Evolutionary conservation across 176 grass and related monocot genomes (phyloP).

Genomic region (Thalia dealbata): DNA sequence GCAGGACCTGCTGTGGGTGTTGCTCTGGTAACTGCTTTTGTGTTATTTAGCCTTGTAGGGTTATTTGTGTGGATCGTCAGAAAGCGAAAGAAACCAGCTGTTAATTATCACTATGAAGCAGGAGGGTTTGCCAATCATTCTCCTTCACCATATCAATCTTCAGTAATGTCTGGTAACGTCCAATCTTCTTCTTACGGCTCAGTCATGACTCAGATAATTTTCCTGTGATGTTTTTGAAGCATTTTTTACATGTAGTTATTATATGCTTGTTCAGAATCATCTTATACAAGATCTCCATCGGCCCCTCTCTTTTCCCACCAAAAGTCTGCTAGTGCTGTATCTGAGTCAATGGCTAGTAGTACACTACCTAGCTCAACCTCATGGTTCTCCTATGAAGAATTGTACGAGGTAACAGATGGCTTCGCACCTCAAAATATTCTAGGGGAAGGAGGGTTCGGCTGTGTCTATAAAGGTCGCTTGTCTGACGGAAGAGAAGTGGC

Average conservation of each 20-base stretch:
- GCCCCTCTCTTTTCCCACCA: constrained; percentile 5
- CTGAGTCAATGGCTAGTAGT: constrained; percentile 25
- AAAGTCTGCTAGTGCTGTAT: constrained; percentile 1
- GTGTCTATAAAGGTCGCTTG: constrained; percentile 71
- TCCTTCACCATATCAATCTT: constrained; percentile 33
- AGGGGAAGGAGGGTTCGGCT: constrained; percentile 90
- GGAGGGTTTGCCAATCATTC: constrained; percentile 36
- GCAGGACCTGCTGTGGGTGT: constrained; percentile 32
- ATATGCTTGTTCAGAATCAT: constrained; percentile 1
- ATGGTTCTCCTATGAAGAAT: constrained; percentile 60
- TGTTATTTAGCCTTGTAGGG: constrained; percentile 37
- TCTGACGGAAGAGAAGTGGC: constrained; percentile 59
- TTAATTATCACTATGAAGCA: constrained; percentile 55
- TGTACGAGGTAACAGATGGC: constrained; percentile 66
- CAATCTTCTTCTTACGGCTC: background rate
- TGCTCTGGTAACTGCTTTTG: constrained; percentile 30
- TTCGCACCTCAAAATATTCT: constrained; percentile 60
- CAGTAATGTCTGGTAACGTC: constrained; percentile 48
- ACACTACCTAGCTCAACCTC: constrained; percentile 52
- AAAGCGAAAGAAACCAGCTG: constrained; percentile 32
- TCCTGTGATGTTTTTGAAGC: background rate
- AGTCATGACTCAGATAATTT: background rate
- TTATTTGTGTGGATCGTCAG: constrained; percentile 38
- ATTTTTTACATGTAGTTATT: background rate
- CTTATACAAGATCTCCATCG: constrained; percentile 4